Conservation (phyloP, 257 asterid genomes). For the Coffea canephora region DNA sequence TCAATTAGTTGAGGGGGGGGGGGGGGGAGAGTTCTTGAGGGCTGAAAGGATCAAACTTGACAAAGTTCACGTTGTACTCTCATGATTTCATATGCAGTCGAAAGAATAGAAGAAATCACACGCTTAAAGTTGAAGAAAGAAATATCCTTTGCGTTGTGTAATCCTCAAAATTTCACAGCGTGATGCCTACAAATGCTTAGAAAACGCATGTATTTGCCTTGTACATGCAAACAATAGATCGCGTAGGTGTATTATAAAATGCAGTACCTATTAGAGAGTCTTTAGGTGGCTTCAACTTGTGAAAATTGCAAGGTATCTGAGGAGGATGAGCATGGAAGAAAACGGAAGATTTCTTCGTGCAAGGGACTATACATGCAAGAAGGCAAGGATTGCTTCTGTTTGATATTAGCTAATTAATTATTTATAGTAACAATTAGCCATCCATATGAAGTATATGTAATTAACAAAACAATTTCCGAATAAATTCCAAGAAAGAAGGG, state of each 20-base stretch:
- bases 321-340: neutral
- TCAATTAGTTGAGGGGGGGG: neutral
- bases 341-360: neutral
- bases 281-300: neutral
- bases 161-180: neutral
- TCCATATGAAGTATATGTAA: too few relatives aligned
- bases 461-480: too few relatives aligned
- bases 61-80: too few relatives aligned
- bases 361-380: neutral
- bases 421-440: too few relatives aligned
- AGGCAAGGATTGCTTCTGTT: neutral
- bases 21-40: neutral
- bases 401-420: too few relatives aligned
- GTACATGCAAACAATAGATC: neutral
- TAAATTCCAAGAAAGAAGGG: too few relatives aligned
- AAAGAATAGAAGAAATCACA: neutral
- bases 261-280: neutral
- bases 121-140: conserved; percentile 28
- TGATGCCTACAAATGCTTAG: neutral
- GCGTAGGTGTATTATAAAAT: neutral
- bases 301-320: conserved; percentile 6
- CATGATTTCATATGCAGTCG: too few relatives aligned
- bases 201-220: neutral
- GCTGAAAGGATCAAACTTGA: neutral
- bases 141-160: conserved; percentile 22